phyloP scores from a whole-genome alignment of 108 stramenopile genomes.

The Hondaea fermentalgiana region DNA sequence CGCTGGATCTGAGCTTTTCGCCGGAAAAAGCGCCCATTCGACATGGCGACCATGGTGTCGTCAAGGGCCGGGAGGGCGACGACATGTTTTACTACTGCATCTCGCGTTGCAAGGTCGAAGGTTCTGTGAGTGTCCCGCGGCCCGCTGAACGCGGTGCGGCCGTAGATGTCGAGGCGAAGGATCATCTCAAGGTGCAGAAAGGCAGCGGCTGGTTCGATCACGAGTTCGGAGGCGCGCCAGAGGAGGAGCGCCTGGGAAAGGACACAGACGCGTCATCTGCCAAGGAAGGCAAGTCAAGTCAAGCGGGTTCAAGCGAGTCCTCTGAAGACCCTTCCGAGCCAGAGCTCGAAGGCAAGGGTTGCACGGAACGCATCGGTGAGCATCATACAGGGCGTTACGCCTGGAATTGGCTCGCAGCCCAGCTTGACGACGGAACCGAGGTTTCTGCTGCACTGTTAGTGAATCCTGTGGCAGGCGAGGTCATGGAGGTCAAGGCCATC shows the following conservation, averaged over 20 bases:
- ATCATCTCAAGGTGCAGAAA: neutral
- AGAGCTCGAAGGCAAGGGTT: neutral
- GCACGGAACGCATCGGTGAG: neutral
- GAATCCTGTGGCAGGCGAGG: neutral
- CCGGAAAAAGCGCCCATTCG: conserved; percentile 15
- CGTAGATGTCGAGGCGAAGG: neutral
- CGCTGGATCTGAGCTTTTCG: neutral
- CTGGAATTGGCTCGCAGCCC: conserved; percentile 25
- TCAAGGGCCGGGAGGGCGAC: conserved; percentile 24
- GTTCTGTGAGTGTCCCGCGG: neutral
- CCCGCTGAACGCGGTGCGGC: neutral
- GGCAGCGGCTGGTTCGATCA: conserved; percentile 29
- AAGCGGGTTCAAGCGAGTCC: neutral
- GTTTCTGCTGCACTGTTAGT: neutral
- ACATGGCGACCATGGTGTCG: conserved; percentile 24
- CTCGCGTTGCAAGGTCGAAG: conserved; percentile 15
- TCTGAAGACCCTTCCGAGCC: neutral
- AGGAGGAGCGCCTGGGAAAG: neutral
- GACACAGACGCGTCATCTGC: neutral
- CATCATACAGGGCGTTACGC: neutral
- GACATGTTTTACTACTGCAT: conserved; percentile 34
- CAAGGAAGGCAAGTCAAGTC: neutral
- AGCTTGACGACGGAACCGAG: conserved; percentile 24
- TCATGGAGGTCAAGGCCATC: conserved; percentile 21
- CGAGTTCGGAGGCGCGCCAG: conserved; percentile 23